These are phyloP conservation scores for Penicillium bialowiezense DNA, from an alignment of 495 filamentous ascomycete species.

Conservation along the genomic window DNA sequence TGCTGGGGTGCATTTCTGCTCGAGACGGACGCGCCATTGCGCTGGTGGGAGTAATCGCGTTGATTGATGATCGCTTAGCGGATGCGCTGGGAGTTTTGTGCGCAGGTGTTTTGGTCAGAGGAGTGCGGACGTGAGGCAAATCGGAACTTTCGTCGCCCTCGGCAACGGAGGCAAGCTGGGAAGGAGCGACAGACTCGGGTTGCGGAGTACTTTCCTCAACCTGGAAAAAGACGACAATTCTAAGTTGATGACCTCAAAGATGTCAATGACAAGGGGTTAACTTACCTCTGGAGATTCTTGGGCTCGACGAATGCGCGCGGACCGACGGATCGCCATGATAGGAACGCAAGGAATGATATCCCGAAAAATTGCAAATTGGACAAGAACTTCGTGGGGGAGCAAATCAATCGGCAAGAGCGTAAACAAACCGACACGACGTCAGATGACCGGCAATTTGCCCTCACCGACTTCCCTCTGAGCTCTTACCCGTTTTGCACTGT, in stretches of 20 bases:
- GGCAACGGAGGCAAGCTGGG: constrained; percentile 32
- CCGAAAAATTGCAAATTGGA: background rate
- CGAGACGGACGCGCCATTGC: constrained; percentile 45
- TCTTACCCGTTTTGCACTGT: no score
- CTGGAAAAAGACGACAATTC: constrained; percentile 10
- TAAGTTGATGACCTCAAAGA: no score
- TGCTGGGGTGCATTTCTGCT: constrained; percentile 78
- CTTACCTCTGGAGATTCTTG: constrained; percentile 28
- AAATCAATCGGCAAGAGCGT: background rate
- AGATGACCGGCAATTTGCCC: no score
- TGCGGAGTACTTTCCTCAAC: constrained; percentile 16
- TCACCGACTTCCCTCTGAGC: no score
- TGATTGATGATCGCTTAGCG: constrained; percentile 14
- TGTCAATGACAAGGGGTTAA: constrained; percentile 1
- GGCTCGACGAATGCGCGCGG: constrained; percentile 35
- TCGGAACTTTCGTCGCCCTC: constrained; percentile 35
- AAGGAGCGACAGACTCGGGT: constrained; percentile 2
- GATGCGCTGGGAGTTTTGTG: constrained; percentile 16
- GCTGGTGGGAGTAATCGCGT: constrained; percentile 52
- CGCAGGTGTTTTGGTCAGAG: constrained; percentile 16
- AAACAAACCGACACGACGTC: no score
- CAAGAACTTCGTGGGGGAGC: background rate
- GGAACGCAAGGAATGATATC: background rate
- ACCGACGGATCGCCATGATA: constrained; percentile 41
- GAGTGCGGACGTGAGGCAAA: constrained; percentile 17